phyloP scores from a whole-genome alignment of 2,329 filamentous ascomycete species.

The Penicillium glabrum region DNA sequence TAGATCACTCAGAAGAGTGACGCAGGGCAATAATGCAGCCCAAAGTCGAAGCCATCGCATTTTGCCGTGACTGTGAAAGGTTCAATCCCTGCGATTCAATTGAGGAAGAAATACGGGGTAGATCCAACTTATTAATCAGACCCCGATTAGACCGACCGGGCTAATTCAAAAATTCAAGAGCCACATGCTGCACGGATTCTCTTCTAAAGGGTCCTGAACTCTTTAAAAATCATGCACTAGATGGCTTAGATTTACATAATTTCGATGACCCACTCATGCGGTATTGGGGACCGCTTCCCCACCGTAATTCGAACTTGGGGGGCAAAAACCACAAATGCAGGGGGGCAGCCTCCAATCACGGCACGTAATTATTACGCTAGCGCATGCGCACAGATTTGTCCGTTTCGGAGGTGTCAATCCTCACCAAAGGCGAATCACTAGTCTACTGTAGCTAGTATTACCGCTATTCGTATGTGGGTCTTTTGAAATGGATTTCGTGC shows the following conservation, averaged over 20 bases:
- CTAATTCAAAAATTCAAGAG: neutral
- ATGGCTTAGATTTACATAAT: neutral
- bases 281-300: neutral
- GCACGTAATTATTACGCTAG: neutral
- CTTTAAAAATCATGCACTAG: neutral
- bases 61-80: neutral
- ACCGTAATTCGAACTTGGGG: neutral
- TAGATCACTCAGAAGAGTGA: neutral
- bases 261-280: neutral
- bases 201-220: neutral
- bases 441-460: too few relatives aligned
- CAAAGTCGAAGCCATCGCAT: neutral
- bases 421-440: neutral
- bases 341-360: neutral
- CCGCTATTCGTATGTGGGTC: too few relatives aligned
- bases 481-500: too few relatives aligned
- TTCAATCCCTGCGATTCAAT: neutral
- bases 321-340: neutral
- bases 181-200: neutral
- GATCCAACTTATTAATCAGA: neutral
- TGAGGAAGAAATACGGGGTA: neutral
- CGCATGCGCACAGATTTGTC: neutral
- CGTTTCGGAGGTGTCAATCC: neutral
- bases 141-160: neutral
- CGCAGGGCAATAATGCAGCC: neutral